Base-by-base conservation (phyloP, 108 stramenopile species). In the Nitzschia sp. region DNA sequence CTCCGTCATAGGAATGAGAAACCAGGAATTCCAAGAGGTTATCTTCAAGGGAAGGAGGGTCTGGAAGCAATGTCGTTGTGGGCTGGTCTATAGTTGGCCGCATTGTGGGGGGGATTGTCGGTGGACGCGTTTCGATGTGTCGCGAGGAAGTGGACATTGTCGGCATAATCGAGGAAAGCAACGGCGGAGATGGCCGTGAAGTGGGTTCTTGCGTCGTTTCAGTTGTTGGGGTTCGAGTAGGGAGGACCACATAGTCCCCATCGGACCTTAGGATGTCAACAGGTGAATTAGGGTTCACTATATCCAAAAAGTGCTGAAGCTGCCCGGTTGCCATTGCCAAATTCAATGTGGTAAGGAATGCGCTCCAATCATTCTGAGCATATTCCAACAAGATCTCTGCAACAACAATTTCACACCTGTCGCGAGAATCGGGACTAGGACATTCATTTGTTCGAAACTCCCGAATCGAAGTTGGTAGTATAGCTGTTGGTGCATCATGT, bases 1-100 rank as follows among this genome's bases (percentile, higher is more conserved):
- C 77, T 25, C 29, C 71, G 42, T 78, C 77, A 20, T 67, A 67
- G 3, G 77, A 78, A 3, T 67, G 53, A 2, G 29, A 1, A 41
- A 51, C 52, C 29, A 78, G 50, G 26, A 76, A 43, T 0, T 21
- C 37, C 9, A 76, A 46, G 48, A 76, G 44, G 41, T 38, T 14
- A 41, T 39, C 8, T 14, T 42, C 54, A 3, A 34, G n/a, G 1
- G 48, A 1, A 19, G n/a, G 3, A 3, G 48, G 1, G 48, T 3
- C 6, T 19, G 19, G 48, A 5, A 6, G 17, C n/a, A 6, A 6
- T 17, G 57, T 34, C 38, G 57, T 25, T 6, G 38, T n/a, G n/a
- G 57, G n/a, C 2, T 6, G 20, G 48, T 6, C 43, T 2, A 24
- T 63, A 3, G 37, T 60, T 40, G 14, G 38, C 3, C 3, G 5